phyloP scores from a whole-genome alignment of 176 grass and related monocot genomes.

The Dendrocalamus sinicus region DNA sequence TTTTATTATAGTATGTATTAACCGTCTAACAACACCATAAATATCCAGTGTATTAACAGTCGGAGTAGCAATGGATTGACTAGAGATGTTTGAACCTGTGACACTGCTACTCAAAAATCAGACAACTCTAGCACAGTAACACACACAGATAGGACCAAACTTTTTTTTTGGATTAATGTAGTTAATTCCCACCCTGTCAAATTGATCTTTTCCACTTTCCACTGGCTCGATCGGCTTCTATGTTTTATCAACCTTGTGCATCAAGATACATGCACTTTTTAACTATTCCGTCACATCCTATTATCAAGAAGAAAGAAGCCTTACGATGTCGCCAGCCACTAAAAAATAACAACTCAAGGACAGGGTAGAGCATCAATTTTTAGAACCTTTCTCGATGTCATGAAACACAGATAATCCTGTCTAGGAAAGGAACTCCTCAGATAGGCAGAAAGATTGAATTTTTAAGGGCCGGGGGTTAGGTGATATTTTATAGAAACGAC shows the following conservation, averaged over 20 bases:
- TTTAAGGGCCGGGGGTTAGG: constrained; percentile 13
- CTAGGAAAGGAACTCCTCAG: neutral
- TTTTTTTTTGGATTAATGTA: neutral
- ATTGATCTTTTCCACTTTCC: neutral
- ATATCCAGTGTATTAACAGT: neutral
- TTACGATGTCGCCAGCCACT: neutral
- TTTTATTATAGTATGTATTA: neutral
- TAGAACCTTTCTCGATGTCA: neutral
- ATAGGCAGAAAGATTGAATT: neutral
- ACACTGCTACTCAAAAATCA: neutral
- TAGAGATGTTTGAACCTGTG: neutral
- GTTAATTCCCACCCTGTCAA: neutral
- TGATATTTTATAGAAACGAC: neutral
- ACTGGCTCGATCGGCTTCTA: no score
- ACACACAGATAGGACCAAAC: neutral
- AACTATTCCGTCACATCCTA: constrained; percentile 9
- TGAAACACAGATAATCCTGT: neutral
- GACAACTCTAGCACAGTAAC: neutral
- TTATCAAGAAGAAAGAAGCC: constrained; percentile 36
- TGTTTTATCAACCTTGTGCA: neutral
- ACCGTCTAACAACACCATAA: neutral
- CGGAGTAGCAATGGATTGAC: neutral
- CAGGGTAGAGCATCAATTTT: constrained; percentile 27
- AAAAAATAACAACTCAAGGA: neutral
- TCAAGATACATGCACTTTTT: constrained; percentile 3